Conservation (phyloP, 2,329 filamentous ascomycete species). For the Pyrenochaeta sp. region DNA sequence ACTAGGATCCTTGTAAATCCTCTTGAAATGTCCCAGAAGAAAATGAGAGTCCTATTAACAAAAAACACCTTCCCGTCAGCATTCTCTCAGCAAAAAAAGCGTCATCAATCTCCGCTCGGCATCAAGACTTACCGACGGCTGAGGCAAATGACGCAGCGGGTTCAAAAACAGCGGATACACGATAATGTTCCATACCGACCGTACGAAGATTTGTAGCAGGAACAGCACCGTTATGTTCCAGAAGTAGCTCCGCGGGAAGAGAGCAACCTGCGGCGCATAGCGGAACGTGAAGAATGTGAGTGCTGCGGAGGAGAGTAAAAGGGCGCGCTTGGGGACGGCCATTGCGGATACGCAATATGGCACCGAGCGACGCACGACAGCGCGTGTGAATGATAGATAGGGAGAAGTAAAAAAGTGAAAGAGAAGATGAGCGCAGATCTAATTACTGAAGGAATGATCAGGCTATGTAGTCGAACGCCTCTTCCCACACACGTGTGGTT, state of each 20-base stretch:
- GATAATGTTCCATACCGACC: constrained; percentile 54
- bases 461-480: neutral
- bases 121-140: constrained; percentile 55
- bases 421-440: neutral
- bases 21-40: constrained; percentile 54
- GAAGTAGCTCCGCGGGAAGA: constrained; percentile 44
- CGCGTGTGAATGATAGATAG: neutral
- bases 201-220: constrained; percentile 45
- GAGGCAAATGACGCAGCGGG: constrained; percentile 65
- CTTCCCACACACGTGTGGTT: constrained; percentile 20
- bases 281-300: constrained; percentile 42
- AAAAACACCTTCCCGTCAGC: too few species aligned
- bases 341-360: constrained; percentile 17
- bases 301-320: constrained; percentile 34
- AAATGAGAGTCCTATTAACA: constrained; percentile 36
- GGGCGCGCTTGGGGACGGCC: constrained; percentile 38
- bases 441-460: neutral
- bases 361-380: neutral
- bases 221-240: constrained; percentile 55
- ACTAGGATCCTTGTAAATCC: constrained; percentile 52
- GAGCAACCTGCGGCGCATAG: constrained; percentile 42
- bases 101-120: neutral
- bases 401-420: neutral
- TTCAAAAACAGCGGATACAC: constrained; percentile 68
- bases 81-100: neutral